phyloP scores from a whole-genome alignment of 192 early-diverging fungal species.

The Globomyces pollinis-pini region DNA sequence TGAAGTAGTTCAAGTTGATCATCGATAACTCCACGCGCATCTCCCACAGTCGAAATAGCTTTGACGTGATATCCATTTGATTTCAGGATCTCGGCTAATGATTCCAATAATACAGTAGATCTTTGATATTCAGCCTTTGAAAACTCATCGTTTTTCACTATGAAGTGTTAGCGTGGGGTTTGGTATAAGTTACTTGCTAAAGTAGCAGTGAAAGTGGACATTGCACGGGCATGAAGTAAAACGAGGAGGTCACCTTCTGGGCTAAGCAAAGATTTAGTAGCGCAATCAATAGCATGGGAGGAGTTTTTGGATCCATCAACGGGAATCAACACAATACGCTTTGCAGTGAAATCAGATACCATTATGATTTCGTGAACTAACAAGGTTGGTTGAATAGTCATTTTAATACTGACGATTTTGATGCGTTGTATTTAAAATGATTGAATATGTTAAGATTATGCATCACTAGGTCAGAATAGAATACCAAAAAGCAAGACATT shows the following conservation, averaged over 20 bases:
- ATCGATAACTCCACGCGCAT: constrained; percentile 53
- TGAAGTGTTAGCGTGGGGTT: too few species aligned
- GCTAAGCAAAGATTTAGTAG: not conserved
- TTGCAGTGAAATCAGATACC: too few species aligned
- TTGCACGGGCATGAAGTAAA: not conserved
- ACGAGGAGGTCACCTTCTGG: not conserved
- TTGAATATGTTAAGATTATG: too few species aligned
- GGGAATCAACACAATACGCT: not conserved
- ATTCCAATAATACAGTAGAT: not conserved
- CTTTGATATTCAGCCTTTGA: not conserved
- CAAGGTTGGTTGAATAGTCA: too few species aligned
- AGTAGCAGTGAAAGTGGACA: not conserved
- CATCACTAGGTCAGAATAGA: too few species aligned
- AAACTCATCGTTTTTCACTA: too few species aligned
- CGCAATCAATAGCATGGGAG: not conserved
- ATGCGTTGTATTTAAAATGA: too few species aligned
- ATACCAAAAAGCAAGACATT: too few species aligned
- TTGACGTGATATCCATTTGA: constrained; percentile 5
- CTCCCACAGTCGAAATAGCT: constrained; percentile 49
- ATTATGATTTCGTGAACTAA: too few species aligned
- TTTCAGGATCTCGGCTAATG: not conserved
- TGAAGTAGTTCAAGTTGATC: constrained; percentile 48
- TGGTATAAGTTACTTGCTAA: not conserved
- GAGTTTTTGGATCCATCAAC: not conserved
- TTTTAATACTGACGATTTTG: too few species aligned